Base-by-base conservation (phyloP, 2,329 filamentous ascomycete species). In the Chaetoscypha palmicola region DNA sequence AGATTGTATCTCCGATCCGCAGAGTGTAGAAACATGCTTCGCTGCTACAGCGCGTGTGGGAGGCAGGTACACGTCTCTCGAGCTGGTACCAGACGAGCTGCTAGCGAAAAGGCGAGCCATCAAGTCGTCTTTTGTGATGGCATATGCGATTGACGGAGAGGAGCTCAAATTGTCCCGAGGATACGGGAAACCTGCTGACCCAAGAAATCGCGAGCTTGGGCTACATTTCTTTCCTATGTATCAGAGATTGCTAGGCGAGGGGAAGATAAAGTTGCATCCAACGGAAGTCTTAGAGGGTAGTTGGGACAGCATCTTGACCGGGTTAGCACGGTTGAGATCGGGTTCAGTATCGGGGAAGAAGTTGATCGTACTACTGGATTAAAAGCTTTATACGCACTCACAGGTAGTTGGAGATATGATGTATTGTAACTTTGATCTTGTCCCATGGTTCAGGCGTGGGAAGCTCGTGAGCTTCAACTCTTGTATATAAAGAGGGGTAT, bases 11-110 rank as follows among this genome's bases (percentile, higher is more conserved):
- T 52, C 65, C 0, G 52, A 59, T 20, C 44, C 49, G 1, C 31
- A 52, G n/a, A 62, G 61, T 1, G 64, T 62, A 35, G 38, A 49
- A 4, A 37, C 64, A 8, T 70, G 68, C 56, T 68, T 66, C 46
- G 58, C 37, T 4, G 58, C 63, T 2, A 60, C 69, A 7, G 64
- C 66, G 4, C 53, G 58, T 9, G 52, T 41, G 20, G 65, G 65
- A 4, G 64, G 53, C 12, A 45, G 47, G 24, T 64, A 46, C 23
- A 22, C 19, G 21, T 28, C 26, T 64, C 50, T 43, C 20, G 40
- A 16, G 33, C 46, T 4, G 23, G 9, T 31, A 23, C 40, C 30
- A 28, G n/a, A 7, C 8, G 24, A 7, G 7, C 12, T 28, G 7
- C 12, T 28, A 12, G 12, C 24, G 8, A 7, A 12, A 7, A 28